phyloP scores from a whole-genome alignment of 164 flowering plant genomes.

The Vitis riparia region DNA sequence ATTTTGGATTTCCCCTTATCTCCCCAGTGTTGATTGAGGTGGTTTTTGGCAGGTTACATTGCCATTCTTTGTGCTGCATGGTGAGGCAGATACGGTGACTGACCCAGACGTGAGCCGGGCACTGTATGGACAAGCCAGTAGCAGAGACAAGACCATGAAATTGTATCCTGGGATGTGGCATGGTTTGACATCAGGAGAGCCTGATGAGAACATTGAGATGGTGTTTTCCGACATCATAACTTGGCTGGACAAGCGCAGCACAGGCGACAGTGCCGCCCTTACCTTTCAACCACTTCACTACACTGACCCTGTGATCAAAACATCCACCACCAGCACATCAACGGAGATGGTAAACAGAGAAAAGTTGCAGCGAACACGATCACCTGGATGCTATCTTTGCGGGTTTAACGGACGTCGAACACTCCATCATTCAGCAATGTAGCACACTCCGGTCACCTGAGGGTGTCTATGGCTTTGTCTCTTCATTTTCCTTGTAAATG shows the following conservation, averaged over 20 bases:
- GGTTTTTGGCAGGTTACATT: constrained; percentile 55
- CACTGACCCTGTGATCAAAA: not conserved
- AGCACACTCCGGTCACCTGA: constrained; percentile 16
- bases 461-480: not conserved
- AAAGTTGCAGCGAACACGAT: constrained; percentile 12
- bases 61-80: constrained; percentile 89
- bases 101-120: constrained; percentile 92
- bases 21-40: not conserved
- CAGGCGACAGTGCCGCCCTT: constrained; percentile 7
- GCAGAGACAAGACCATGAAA: constrained; percentile 79
- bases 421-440: constrained; percentile 67
- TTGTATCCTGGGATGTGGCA: constrained; percentile 98
- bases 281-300: not conserved
- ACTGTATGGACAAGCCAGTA: constrained; percentile 70
- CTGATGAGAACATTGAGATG: constrained; percentile 68
- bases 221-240: constrained; percentile 75
- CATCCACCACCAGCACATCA: constrained; percentile 1
- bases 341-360: not conserved
- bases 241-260: constrained; percentile 74
- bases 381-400: constrained; percentile 41
- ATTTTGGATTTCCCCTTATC: not conserved
- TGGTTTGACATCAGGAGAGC: constrained; percentile 83
- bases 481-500: too few relatives aligned
- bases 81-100: constrained; percentile 88
- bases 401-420: constrained; percentile 63